Conservation (phyloP, 2,329 filamentous ascomycete species). For the Cladosporium sp. region DNA sequence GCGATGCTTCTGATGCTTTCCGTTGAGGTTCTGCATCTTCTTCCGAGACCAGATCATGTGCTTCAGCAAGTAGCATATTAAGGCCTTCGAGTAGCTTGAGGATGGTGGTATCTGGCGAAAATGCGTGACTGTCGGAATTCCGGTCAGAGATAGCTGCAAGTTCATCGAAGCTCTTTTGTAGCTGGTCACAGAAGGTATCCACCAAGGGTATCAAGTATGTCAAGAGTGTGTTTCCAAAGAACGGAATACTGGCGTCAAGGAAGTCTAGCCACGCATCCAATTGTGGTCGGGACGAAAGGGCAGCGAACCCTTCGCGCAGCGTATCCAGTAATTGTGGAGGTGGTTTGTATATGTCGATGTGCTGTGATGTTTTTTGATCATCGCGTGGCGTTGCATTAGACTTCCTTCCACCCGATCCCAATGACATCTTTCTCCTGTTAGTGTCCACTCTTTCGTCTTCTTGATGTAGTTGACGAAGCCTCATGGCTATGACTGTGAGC, state of each 20-base stretch:
- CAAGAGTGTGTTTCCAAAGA: constrained; percentile 83
- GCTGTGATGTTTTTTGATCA: neutral
- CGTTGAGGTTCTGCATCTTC: constrained; percentile 71
- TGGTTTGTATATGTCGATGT: neutral
- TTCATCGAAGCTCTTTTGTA: constrained; percentile 69
- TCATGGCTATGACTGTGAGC: neutral
- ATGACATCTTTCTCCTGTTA: neutral
- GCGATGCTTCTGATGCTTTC: constrained; percentile 11
- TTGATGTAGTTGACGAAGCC: constrained; percentile 1
- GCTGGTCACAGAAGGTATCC: constrained; percentile 81
- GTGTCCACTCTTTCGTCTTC: neutral
- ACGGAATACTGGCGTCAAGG: constrained; percentile 76
- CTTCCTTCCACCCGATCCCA: constrained; percentile 8
- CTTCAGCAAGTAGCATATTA: constrained; percentile 84
- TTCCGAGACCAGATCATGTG: constrained; percentile 75
- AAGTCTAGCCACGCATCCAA: constrained; percentile 92
- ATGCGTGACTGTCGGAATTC: neutral
- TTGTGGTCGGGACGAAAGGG: constrained; percentile 69
- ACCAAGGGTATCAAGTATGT: constrained; percentile 88
- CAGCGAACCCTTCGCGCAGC: constrained; percentile 77
- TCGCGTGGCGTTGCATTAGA: constrained; percentile 17
- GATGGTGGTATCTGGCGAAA: constrained; percentile 30
- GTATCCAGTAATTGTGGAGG: constrained; percentile 68
- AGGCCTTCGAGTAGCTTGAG: constrained; percentile 75
- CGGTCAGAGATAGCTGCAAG: constrained; percentile 63